Base-by-base conservation (phyloP, 805 yeast species). In the Candida tibetensis region DNA sequence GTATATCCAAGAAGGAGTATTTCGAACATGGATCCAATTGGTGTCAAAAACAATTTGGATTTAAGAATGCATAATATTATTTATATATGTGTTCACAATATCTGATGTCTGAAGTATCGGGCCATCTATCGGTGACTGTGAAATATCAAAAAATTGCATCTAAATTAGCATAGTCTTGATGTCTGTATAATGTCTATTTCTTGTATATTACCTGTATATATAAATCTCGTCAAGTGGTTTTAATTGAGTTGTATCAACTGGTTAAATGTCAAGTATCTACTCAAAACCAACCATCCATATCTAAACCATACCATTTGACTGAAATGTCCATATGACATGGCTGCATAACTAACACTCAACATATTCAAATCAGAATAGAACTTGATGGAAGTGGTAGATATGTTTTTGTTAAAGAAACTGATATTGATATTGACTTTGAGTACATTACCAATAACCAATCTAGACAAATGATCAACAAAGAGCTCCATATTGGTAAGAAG, bases 241-340 rank as follows among this genome's bases (percentile, higher is more conserved):
- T 6, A 31, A 17, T 18, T 27, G 19, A 34, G 22, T 19, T 55
- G 60, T 21, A 69, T 64, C 46, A 86, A 66, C 51, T 85, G 89
- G 60, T 91, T 90, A 36, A 76, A 75, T 30, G 81, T 79, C 69
- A 86, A 76, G 61, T 88, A 91, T 44, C 90, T 71, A 42, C 95
- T 83, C 12, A 81, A 60, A 4, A 76, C 41, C 55, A 93, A 68
- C 96, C 97, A 93, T 1, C 88, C 82, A 66, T 85, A 85, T 48
- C 99, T 72, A 59, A 83, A 93, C 97, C 97, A 91, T 6, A 84
- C 90, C 85, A 93, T 85, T 59, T 93, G 99, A 2, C 95, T 79
- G 45, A 71, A 71, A 62, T 93, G 98, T 2, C 85, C 95, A 46
- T 72, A 71, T 2, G 81, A 64, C 96, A 91, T 88, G 3, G 95